Evolutionary conservation across 108 stramenopile genomes (phyloP), one percentile per base, ranked within the genome.

Genomic region (Cafeteria roenbergensis): DNA sequence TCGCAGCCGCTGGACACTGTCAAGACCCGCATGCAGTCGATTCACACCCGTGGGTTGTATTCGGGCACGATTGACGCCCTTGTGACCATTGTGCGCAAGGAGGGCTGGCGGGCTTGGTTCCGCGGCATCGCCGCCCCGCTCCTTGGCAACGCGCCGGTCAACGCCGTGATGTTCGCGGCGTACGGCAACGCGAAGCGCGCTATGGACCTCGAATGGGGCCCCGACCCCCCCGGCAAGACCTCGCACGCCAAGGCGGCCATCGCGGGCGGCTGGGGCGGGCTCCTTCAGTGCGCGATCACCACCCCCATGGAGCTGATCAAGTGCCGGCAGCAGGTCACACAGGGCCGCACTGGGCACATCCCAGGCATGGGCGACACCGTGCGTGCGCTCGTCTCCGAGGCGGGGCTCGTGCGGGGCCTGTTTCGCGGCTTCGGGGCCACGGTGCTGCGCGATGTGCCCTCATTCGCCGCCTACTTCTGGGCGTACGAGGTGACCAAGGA

Each of bases 271-370:
- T 34, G 48, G 52, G 52, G 37, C 27, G 64, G 37, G 27, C 24
- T 65, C 29, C 26, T 65, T 6, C 27, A 38, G 37, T 34, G 52
- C 34, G 53, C 53, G 22, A 54, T 54, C 53, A 38, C 48, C 33
- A 29, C 27, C 51, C 64, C 64, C 30, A 65, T 65, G 0, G 64
- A 65, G 64, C 64, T 65, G 21, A 34, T 65, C 64, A 65, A 65
- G 64, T 51, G 52, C 51, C 64, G 64, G 37, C 37, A 48, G 0
- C 64, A 65, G 64, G 53, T 38, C 51, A 28, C 28, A 0, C 37
- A 65, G 20, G 51, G 52, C 6, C n/a, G n/a, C n/a, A 25, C 64
- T 31, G 26, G 31, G 22, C 27, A 51, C 32, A 52, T 54, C 31
- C 64, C 48, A 20, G 48, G 64, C 52, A 51, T 51, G 8, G 64